phyloP scores from a whole-genome alignment of 2,329 filamentous ascomycete species.

The Escovopsis sp. region DNA sequence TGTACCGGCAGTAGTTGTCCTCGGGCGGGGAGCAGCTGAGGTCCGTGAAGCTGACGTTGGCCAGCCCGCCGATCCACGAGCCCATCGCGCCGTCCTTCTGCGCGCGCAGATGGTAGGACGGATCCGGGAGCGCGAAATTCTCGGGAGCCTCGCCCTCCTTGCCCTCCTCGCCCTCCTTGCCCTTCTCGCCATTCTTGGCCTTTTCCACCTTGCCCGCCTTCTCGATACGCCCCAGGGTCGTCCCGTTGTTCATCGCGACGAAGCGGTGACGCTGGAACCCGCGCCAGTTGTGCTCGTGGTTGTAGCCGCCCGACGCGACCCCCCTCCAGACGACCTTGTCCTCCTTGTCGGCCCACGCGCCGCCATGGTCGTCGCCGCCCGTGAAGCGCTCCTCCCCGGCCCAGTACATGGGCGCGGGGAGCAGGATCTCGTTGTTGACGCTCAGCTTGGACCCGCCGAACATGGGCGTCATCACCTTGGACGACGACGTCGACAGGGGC shows the following conservation, averaged over 20 bases:
- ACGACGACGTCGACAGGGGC: conserved; percentile 39
- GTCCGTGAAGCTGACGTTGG: conserved; percentile 38
- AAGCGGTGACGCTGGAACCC: conserved; percentile 65
- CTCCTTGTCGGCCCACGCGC: conserved; percentile 41
- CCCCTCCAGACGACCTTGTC: conserved; percentile 47
- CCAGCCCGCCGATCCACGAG: conserved; percentile 32
- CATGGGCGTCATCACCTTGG: conserved; percentile 44
- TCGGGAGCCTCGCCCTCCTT: conserved; percentile 17
- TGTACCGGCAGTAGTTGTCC: conserved; percentile 31
- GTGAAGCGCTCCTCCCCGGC: conserved; percentile 46
- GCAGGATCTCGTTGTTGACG: conserved; percentile 55
- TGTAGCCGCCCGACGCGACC: conserved; percentile 48
- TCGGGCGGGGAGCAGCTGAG: conserved; percentile 31
- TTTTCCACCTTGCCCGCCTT: conserved; percentile 19
- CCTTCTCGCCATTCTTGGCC: conserved; percentile 34
- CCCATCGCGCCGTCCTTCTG: conserved; percentile 28
- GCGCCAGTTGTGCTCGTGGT: conserved; percentile 47
- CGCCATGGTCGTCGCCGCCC: conserved; percentile 36
- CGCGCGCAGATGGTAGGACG: conserved; percentile 31
- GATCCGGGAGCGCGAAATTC: conserved; percentile 38
- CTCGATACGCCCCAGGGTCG: conserved; percentile 36
- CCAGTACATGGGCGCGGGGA: conserved; percentile 57
- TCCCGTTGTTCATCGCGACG: conserved; percentile 56
- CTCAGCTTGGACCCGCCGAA: conserved; percentile 55
- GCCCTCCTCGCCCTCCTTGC: conserved; percentile 20